phyloP scores from a whole-genome alignment of 177 flowering plant genomes.

The Vitis hybrid region DNA sequence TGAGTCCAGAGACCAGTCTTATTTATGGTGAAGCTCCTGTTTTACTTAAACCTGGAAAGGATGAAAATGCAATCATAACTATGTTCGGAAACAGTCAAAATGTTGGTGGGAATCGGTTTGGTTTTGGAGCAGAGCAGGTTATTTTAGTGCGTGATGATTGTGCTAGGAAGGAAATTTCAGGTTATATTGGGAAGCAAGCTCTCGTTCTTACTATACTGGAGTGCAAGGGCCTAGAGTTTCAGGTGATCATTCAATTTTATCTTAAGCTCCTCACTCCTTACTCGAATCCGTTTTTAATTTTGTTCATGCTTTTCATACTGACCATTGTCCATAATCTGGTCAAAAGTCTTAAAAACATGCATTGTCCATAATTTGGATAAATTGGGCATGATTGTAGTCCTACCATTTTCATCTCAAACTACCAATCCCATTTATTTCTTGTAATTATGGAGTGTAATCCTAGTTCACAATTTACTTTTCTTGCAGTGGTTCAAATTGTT shows the following conservation, averaged over 20 bases:
- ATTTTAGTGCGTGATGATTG: slow-evolving; percentile 76
- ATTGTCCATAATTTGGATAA: too few relatives aligned
- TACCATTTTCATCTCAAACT: too few relatives aligned
- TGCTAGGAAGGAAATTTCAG: slow-evolving; percentile 38
- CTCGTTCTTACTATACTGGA: slow-evolving; percentile 60
- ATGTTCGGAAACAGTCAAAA: slow-evolving; percentile 55
- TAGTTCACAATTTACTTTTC: too few relatives aligned
- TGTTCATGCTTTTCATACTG: too few relatives aligned
- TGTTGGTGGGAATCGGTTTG: slow-evolving; percentile 27
- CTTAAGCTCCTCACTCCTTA: too few relatives aligned
- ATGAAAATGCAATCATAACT: slow-evolving; percentile 55
- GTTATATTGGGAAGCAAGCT: slow-evolving; percentile 52
- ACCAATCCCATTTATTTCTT: too few relatives aligned
- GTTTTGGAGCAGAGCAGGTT: slow-evolving; percentile 87
- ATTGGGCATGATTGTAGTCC: too few relatives aligned
- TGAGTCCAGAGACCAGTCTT: slow-evolving; percentile 50
- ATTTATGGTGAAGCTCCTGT: slow-evolving; percentile 73
- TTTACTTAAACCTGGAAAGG: slow-evolving; percentile 49
- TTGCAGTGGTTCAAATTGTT: not conserved
- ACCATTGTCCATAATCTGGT: too few relatives aligned
- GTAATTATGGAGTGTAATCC: too few relatives aligned
- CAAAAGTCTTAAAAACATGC: too few relatives aligned
- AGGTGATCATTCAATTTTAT: slow-evolving; percentile 13
- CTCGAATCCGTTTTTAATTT: too few relatives aligned
- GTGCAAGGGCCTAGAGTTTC: slow-evolving; percentile 35